Percentiles rank a stretch among this genome's conserved stretches.
Conservation (phyloP, 352 stramenopile species). For the Pythium brassicae region DNA sequence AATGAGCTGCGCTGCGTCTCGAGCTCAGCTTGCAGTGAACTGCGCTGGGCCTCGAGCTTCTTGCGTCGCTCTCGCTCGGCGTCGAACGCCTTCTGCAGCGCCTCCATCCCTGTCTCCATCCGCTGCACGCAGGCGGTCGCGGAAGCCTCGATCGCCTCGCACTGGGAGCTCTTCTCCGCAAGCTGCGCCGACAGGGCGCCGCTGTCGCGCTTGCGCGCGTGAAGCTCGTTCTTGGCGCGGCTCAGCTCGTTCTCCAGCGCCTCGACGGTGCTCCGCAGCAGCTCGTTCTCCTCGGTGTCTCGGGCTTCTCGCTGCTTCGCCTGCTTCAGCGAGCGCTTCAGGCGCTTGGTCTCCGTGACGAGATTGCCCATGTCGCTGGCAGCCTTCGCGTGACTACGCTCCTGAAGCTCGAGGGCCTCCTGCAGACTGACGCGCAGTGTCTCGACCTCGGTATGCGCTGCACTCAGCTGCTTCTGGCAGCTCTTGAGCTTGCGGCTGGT, state of each 20-base stretch:
- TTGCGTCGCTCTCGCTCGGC: conserved; percentile 48
- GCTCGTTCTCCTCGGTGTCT: conserved; percentile 28
- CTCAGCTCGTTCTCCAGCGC: conserved; percentile 27
- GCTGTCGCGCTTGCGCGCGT: conserved; percentile 28
- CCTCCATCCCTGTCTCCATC: conserved; percentile 29
- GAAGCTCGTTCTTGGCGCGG: conserved; percentile 27
- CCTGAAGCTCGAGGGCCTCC: conserved; percentile 26
- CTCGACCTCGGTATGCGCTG: conserved; percentile 26
- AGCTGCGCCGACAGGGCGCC: conserved; percentile 23
- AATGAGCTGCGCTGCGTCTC: conserved; percentile 3
- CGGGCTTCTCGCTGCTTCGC: conserved; percentile 29
- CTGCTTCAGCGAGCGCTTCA: conserved; percentile 47
- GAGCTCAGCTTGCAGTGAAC: conserved; percentile 20
- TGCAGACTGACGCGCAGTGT: conserved; percentile 35
- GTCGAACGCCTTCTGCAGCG: conserved; percentile 31
- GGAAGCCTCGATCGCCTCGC: conserved; percentile 36
- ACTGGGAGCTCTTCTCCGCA: conserved; percentile 33
- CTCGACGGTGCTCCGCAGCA: conserved; percentile 30
- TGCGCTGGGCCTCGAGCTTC: conserved; percentile 31
- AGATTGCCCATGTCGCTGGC: conserved; percentile 36
- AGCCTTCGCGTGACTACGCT: conserved; percentile 26
- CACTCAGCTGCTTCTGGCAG: conserved; percentile 33
- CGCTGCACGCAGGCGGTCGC: conserved; percentile 42
- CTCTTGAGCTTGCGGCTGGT: conserved; percentile 41
- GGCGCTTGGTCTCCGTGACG: conserved; percentile 32